Conservation (phyloP, 169 alveolate species). For the Cryptosporidium ryanae region DNA sequence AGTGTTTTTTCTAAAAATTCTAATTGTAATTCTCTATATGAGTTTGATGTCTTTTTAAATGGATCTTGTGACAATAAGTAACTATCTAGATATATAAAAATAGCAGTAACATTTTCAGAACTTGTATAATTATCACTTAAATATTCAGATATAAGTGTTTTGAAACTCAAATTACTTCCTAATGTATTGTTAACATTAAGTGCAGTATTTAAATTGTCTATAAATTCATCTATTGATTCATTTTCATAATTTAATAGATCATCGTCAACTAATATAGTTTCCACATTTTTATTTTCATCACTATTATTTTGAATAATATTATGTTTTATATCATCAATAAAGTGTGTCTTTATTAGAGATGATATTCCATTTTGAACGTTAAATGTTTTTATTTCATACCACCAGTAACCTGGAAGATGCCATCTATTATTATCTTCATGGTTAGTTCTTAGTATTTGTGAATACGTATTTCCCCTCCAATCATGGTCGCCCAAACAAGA, state of each 20-base stretch:
- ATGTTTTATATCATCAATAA: not conserved
- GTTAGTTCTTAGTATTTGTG: constrained; percentile 52
- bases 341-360: constrained; percentile 6
- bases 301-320: not conserved
- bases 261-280: not conserved
- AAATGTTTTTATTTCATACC: constrained; percentile 44
- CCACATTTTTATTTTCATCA: not conserved
- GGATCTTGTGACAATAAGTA: constrained; percentile 58
- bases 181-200: constrained; percentile 14
- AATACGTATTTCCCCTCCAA: constrained; percentile 47
- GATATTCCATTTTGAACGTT: constrained; percentile 1
- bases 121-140: not conserved
- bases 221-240: constrained; percentile 16
- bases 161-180: constrained; percentile 19
- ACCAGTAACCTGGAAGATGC: constrained; percentile 74
- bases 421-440: constrained; percentile 16
- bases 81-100: constrained; percentile 53
- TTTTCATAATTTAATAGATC: not conserved
- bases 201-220: constrained; percentile 14
- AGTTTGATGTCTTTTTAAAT: constrained; percentile 54
- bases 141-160: constrained; percentile 32
- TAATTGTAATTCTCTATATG: constrained; percentile 33
- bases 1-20: constrained; percentile 39
- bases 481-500: constrained; percentile 72
- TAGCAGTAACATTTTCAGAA: constrained; percentile 26